These are phyloP conservation scores for Phytopythium ostracodes DNA, from an alignment of 352 stramenopile genomes.

Conservation along the genomic window DNA sequence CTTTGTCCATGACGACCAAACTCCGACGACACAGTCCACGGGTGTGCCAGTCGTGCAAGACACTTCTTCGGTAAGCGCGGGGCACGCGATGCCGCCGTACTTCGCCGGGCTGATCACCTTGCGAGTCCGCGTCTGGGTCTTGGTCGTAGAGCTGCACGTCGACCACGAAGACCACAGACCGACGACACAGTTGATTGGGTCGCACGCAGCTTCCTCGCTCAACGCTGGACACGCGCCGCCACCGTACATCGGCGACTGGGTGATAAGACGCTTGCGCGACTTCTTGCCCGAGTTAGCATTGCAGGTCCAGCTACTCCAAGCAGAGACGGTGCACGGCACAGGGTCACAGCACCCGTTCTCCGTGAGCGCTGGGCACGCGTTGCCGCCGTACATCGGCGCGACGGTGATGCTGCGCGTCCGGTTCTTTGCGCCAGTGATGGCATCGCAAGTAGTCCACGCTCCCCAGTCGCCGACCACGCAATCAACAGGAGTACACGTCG, in stretches of 20 bases:
- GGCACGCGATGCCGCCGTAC: conserved; percentile 39
- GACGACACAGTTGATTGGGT: conserved; percentile 49
- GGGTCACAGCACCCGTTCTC: conserved; percentile 31
- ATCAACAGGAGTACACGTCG: conserved; percentile 30
- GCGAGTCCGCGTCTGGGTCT: conserved; percentile 26
- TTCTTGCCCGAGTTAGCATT: conserved; percentile 24
- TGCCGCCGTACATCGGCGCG: conserved; percentile 32
- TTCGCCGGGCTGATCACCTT: conserved; percentile 21
- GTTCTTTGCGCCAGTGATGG: conserved; percentile 22
- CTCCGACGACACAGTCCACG: conserved; percentile 39
- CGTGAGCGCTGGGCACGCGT: conserved; percentile 21
- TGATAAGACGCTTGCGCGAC: conserved; percentile 28
- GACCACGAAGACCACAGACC: conserved; percentile 25
- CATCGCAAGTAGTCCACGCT: conserved; percentile 29
- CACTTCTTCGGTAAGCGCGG: conserved; percentile 26
- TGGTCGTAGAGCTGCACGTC: conserved; percentile 22
- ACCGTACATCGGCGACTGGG: conserved; percentile 27
- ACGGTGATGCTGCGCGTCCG: conserved; percentile 23
- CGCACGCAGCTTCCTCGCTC: conserved; percentile 27
- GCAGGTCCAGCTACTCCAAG: conserved; percentile 40
- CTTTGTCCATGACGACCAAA: conserved; percentile 41
- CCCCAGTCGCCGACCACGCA: conserved; percentile 32
- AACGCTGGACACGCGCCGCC: conserved; percentile 27
- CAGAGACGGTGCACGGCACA: conserved; percentile 38
- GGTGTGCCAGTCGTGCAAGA: conserved; percentile 34